A percentile compares a stretch with the other conserved stretches of the same genome.
Conservation (phyloP, 2,329 filamentous ascomycete genomes). For the Exophiala oligosperma region DNA sequence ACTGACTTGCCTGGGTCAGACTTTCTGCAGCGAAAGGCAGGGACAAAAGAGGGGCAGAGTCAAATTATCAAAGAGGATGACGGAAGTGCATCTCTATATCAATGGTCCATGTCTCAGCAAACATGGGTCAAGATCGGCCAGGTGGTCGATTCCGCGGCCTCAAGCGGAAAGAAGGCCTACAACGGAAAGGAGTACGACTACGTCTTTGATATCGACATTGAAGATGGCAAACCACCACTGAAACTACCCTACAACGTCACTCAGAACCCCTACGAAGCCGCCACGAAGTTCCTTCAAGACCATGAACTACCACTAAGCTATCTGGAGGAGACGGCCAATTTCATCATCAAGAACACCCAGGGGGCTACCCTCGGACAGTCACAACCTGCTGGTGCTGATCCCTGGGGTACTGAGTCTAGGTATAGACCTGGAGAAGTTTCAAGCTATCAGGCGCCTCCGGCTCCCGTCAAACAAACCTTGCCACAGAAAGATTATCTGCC, state of each 20-base stretch:
- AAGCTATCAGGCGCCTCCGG: constrained; percentile 33
- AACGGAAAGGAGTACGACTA: constrained; percentile 90
- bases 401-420: constrained; percentile 74
- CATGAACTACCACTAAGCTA: constrained; percentile 87
- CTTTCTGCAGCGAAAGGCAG: constrained; percentile 76
- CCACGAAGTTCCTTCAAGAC: constrained; percentile 84
- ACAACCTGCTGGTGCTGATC: constrained; percentile 60
- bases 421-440: constrained; percentile 71
- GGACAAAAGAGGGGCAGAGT: constrained; percentile 95
- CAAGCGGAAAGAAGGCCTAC: constrained; percentile 73
- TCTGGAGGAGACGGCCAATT: constrained; percentile 87
- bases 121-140: constrained; percentile 91
- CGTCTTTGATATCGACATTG: constrained; percentile 94
- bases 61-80: constrained; percentile 85
- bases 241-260: constrained; percentile 94
- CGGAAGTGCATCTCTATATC: constrained; percentile 80
- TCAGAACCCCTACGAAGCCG: constrained; percentile 88
- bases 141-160: constrained; percentile 84
- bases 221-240: constrained; percentile 87
- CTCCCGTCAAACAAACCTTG: constrained; percentile 43
- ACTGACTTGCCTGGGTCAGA: constrained; percentile 87
- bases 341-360: constrained; percentile 86
- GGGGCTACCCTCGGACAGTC: constrained; percentile 73
- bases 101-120: constrained; percentile 72
- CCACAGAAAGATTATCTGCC: constrained; percentile 78